Evolutionary conservation across 352 stramenopile genomes (phyloP), one percentile per base, ranked within the genome.

Genomic region (Globisporangium barbulae): DNA sequence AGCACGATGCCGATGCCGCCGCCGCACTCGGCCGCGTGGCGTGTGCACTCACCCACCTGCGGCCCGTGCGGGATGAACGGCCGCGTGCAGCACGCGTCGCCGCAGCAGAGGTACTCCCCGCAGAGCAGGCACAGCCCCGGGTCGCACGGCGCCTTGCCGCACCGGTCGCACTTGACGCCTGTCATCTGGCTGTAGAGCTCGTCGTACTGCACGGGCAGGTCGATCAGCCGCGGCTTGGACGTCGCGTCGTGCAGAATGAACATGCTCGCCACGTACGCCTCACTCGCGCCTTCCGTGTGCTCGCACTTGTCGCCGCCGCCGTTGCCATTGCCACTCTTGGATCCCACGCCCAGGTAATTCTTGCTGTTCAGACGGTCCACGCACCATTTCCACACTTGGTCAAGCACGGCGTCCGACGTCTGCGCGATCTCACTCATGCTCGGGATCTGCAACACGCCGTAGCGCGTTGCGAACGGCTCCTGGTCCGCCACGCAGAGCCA

Each of bases 251-350:
- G 85, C 22, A 96, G 55, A 53, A 96, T 93, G 53, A 96, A 96
- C 85, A 96, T 94, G 68, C 85, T 96, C 37, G 87, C 87, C 25
- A 93, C 80, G 63, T 94, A 96, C 17, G 80, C 83, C 58, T 96
- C 87, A 63, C 87, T 91, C 61, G 81, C 89, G 21, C 85, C 82
- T 67, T 96, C 87, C 15, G 85, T 89, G 65, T 96, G 87, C 57
- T 96, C 87, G 61, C 87, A 96, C 61, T 87, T 91, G 59, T 93
- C 85, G 19, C 85, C 82, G 49, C 35, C 35, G 3, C 35, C 35
- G 35, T 9, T 41, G 9, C 9, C 9, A 15, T 2, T 28, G 25
- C 9, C 9, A 15, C 73, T 73, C 59, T 90, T 93, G 0, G 72
- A n/a, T 4, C 42, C 81, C 35, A 76, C 85, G 12, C 82, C 85